Percentiles rank a stretch among this genome's conserved stretches.
These are phyloP conservation scores for Stereocaulon alpinum DNA, from an alignment of 495 filamentous ascomycete species.

Conservation along the genomic window DNA sequence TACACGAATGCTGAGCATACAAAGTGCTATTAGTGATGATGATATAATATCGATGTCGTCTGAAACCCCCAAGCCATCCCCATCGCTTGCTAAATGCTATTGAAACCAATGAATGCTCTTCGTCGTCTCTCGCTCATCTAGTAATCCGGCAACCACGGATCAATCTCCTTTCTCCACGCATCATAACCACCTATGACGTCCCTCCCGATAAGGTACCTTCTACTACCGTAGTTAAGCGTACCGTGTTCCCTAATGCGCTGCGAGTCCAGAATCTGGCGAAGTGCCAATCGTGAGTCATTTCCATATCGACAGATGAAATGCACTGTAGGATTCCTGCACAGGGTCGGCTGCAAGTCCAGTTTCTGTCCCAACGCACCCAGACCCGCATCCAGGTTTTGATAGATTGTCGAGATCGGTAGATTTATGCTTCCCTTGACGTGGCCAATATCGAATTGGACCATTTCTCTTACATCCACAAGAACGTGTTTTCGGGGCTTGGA, in stretches of 20 bases:
- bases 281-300: constrained; percentile 78
- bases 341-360: neutral
- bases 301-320: constrained; percentile 79
- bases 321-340: constrained; percentile 33
- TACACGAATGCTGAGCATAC: too few species aligned
- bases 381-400: constrained; percentile 19
- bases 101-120: neutral
- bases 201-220: neutral
- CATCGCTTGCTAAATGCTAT: neutral
- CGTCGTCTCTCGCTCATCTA: neutral
- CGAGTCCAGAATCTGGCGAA: constrained; percentile 60
- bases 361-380: neutral
- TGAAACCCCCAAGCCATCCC: too few species aligned
- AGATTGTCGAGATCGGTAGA: constrained; percentile 56
- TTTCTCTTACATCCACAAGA: constrained; percentile 74
- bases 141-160: constrained; percentile 59
- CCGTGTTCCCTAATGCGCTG: constrained; percentile 23
- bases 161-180: constrained; percentile 75
- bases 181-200: constrained; percentile 75
- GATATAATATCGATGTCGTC: too few species aligned
- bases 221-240: too few species aligned
- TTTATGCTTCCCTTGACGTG: constrained; percentile 64
- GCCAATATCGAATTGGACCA: constrained; percentile 75
- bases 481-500: constrained; percentile 30
- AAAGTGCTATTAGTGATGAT: too few species aligned